phyloP scores from a whole-genome alignment of 179 eudicot genomes.

The Sideroxylon spinosum region DNA sequence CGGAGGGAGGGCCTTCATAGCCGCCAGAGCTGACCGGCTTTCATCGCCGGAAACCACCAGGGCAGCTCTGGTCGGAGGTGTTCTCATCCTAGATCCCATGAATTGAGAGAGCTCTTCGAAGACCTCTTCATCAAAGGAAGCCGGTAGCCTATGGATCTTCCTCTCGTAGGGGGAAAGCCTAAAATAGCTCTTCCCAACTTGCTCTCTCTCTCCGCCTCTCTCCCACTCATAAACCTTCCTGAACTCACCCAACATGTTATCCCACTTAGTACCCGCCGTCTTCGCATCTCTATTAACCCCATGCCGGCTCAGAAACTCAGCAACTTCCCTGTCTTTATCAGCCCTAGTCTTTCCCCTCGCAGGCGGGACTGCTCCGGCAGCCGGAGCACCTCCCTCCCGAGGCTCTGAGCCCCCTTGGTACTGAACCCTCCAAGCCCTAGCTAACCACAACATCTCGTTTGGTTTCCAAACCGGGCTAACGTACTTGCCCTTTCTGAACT shows the following conservation, averaged over 20 bases:
- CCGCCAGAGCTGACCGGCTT: constrained; percentile 7
- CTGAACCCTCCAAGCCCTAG: constrained; percentile 69
- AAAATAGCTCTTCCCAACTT: constrained; percentile 63
- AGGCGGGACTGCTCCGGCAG: background rate
- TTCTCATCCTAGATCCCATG: constrained; percentile 61
- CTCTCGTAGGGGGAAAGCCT: constrained; percentile 71
- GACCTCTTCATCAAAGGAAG: constrained; percentile 81
- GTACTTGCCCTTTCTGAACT: constrained; percentile 66
- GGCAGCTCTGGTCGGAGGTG: constrained; percentile 18
- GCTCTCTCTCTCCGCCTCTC: constrained; percentile 67
- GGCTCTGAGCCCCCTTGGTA: constrained; percentile 38
- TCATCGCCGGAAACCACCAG: constrained; percentile 17
- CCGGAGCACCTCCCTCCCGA: constrained; percentile 1
- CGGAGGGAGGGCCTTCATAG: constrained; percentile 34
- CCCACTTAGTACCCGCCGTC: constrained; percentile 88
- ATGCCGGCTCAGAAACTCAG: constrained; percentile 52
- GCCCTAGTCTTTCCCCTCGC: constrained; percentile 66
- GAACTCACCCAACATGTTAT: constrained; percentile 85
- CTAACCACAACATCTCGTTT: constrained; percentile 74
- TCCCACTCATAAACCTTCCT: constrained; percentile 87
- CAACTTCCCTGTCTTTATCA: constrained; percentile 70
- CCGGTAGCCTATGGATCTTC: constrained; percentile 66
- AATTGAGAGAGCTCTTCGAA: constrained; percentile 77
- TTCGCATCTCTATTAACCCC: constrained; percentile 74
- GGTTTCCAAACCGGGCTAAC: constrained; percentile 94